Evolutionary conservation across 192 early-diverging fungal species (phyloP), one percentile per base, ranked within the genome.

Genomic region (Jimgerdemannia flammicorona): DNA sequence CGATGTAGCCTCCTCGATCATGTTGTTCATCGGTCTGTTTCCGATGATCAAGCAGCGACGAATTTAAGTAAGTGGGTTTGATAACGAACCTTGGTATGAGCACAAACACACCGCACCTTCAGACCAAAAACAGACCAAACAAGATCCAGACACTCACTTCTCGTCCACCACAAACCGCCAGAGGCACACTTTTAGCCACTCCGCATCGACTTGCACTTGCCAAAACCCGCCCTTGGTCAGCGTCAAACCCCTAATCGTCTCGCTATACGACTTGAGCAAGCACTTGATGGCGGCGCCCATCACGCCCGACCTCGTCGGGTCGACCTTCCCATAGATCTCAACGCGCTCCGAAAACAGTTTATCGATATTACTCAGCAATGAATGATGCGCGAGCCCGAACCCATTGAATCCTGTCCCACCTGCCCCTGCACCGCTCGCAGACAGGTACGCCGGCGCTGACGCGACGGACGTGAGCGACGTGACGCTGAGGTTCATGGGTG

Each of bases 161-260:
- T 59, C 49, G 49, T 59, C 49, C 49, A 59, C 49, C 6, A 59
- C 49, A 59, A 59, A 59, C 14, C 49, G 6, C 83, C 86, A 86
- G 29, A 88, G 75, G 75, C 76, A 75, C 70, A 84, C 72, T 70
- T 86, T 71, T 40, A 84, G 70, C 79, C 83, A 87, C 72, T 92
- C 92, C 1, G 84, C 84, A 83, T 94, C 93, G 3, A 92, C 70
- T 77, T 93, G 93, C 14, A 92, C 72, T 77, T 90, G 88, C 72
- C 90, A 87, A 72, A 91, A 91, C 17, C 83, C 85, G 17, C 67
- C 71, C 10, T 81, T 75, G 18, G 80, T 75, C 19, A 93, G 83
- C 3, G 86, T 85, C 67, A 84, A 77, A 39, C 83, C 74, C 41
- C 91, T 71, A 3, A 92, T 76, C 3, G 83, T 79, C 74, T 94